Conservation (phyloP, 352 stramenopile species). For the Phytophthora brassicae region DNA sequence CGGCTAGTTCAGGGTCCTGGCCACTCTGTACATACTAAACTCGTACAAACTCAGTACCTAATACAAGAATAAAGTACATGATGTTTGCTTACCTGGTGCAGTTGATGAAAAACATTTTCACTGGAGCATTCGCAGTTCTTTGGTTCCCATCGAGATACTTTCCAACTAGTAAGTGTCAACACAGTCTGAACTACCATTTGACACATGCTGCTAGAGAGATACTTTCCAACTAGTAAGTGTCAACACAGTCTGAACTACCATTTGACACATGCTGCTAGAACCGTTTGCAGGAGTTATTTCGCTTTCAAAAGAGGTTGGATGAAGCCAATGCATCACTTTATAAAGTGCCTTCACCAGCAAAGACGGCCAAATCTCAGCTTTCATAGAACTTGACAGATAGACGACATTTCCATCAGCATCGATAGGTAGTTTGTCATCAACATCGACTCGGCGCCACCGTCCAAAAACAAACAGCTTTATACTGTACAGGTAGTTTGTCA, state of each 20-base stretch:
- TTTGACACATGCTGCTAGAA: conserved; percentile 23
- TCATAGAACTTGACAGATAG: conserved; percentile 58
- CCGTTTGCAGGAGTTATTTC: conserved; percentile 4
- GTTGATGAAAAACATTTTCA: conserved; percentile 42
- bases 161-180: conserved; percentile 48
- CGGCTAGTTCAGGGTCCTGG: conserved; percentile 10
- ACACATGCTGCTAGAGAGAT: conserved; percentile 20
- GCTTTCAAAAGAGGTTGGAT: conserved; percentile 2
- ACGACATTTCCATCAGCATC: conserved; percentile 49
- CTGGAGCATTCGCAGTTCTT: conserved; percentile 7
- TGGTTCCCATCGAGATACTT: conserved; percentile 44
- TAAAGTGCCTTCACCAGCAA: conserved; percentile 73
- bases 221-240: conserved; percentile 65
- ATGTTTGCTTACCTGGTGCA: conserved; percentile 33
- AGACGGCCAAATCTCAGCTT: conserved; percentile 66
- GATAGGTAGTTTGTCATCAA: conserved; percentile 73
- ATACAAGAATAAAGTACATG: no score
- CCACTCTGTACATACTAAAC: conserved; percentile 23
- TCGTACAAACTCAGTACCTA: not conserved
- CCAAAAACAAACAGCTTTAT: conserved; percentile 68
- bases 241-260: conserved; percentile 36
- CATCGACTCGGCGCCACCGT: conserved; percentile 68
- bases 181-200: conserved; percentile 36
- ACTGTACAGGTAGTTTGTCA: conserved; percentile 69
- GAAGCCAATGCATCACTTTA: conserved; percentile 66